Conservation (phyloP, 306 rosid genomes). For the Medicago arabica region DNA sequence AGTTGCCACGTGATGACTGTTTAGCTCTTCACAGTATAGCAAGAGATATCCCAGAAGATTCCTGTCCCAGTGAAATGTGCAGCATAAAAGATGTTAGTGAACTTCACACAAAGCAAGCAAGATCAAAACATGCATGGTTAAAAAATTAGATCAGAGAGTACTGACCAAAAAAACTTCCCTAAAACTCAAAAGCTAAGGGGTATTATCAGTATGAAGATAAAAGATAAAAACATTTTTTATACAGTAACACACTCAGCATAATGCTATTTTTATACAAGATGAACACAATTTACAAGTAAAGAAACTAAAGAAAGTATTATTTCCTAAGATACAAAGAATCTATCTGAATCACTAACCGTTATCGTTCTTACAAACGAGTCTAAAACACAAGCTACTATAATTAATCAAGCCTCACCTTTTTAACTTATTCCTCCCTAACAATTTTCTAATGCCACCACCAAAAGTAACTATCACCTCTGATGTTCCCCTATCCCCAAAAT, state of each 20-base stretch:
- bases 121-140: background rate
- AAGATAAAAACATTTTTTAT: background rate
- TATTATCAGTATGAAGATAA: background rate
- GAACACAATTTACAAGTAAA: background rate
- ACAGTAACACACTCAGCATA: conserved; percentile 2
- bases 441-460: background rate
- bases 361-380: background rate
- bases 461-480: background rate
- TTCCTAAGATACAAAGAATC: background rate
- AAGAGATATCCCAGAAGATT: conserved; percentile 87
- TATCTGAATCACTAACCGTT: background rate
- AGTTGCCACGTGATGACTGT: conserved; percentile 63
- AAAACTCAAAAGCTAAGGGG: background rate
- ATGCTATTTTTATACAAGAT: background rate
- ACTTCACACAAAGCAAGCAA: background rate
- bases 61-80: conserved; percentile 60
- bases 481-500: background rate
- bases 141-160: background rate
- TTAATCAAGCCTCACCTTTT: background rate
- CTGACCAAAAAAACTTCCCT: background rate
- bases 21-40: conserved; percentile 63
- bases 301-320: conserved; percentile 3
- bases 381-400: background rate
- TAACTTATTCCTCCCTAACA: background rate
- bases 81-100: conserved; percentile 39